phyloP scores from a whole-genome alignment of 352 stramenopile species.

The Paralagenidium karlingii region DNA sequence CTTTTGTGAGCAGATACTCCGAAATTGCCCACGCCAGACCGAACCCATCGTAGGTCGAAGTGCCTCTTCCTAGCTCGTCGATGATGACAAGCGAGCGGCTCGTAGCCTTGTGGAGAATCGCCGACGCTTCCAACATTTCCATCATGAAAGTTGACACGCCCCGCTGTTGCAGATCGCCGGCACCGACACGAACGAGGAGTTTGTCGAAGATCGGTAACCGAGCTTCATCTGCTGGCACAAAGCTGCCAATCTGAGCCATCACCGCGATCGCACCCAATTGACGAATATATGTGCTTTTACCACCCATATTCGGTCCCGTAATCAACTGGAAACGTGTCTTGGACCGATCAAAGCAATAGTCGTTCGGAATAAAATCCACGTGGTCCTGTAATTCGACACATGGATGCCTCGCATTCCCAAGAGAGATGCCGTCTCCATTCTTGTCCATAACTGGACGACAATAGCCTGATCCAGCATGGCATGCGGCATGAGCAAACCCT shows the following conservation, averaged over 20 bases:
- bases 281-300: constrained; percentile 98
- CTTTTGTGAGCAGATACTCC: constrained; percentile 91
- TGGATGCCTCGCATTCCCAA: constrained; percentile 89
- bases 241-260: constrained; percentile 95
- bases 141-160: constrained; percentile 99
- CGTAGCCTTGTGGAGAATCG: constrained; percentile 93
- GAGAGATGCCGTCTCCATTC: constrained; percentile 42
- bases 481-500: constrained; percentile 90
- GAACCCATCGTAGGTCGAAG: constrained; percentile 97
- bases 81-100: constrained; percentile 96
- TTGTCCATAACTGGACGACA: constrained; percentile 44
- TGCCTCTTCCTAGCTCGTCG: constrained; percentile 97
- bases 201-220: constrained; percentile 93
- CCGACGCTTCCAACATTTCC: constrained; percentile 98
- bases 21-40: constrained; percentile 96
- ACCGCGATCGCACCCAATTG: constrained; percentile 90
- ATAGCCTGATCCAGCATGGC: constrained; percentile 80
- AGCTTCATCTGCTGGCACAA: constrained; percentile 89
- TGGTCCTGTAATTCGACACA: constrained; percentile 97
- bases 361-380: constrained; percentile 97
- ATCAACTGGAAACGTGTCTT: constrained; percentile 90
- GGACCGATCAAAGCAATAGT: constrained; percentile 84
- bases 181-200: constrained; percentile 93
- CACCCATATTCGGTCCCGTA: constrained; percentile 98
- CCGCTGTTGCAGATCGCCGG: constrained; percentile 93